phyloP scores from a whole-genome alignment of 1,284 basidiomycete species.

The Exobasidium cylindrosporum region DNA sequence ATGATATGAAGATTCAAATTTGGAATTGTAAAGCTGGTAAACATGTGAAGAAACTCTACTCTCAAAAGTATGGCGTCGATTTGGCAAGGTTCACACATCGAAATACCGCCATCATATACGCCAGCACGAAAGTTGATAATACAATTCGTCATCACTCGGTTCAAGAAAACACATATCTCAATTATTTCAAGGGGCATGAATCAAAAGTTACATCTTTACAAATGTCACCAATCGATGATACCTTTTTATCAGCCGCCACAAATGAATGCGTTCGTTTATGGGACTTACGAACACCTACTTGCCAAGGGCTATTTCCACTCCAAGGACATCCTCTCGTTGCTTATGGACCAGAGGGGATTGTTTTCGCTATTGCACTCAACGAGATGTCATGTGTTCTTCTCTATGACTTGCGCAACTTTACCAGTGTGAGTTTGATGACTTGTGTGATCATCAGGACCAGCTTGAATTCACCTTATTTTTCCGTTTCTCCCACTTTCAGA shows the following conservation, averaged over 20 bases:
- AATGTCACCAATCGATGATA: conserved; percentile 87
- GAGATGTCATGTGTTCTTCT: conserved; percentile 40
- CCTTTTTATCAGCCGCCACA: conserved; percentile 87
- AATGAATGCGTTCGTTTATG: conserved; percentile 95
- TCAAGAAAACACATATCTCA: conserved; percentile 91
- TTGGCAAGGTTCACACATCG: conserved; percentile 92
- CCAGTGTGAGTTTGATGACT: conserved; percentile 62
- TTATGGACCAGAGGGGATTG: conserved; percentile 81
- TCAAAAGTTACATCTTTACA: conserved; percentile 81
- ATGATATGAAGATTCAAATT: conserved; percentile 87
- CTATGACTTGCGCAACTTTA: conserved; percentile 83
- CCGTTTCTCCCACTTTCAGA: conserved; percentile 50
- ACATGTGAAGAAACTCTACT: conserved; percentile 68
- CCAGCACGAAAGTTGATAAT: conserved; percentile 92
- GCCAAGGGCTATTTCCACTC: conserved; percentile 62
- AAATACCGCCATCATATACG: conserved; percentile 76
- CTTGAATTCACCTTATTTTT: background rate
- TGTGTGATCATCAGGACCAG: background rate
- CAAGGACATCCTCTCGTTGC: conserved; percentile 73
- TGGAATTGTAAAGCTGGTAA: conserved; percentile 83
- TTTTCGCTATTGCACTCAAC: conserved; percentile 90
- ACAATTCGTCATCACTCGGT: conserved; percentile 90
- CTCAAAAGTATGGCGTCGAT: conserved; percentile 94
- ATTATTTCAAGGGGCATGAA: conserved; percentile 93
- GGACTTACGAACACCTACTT: conserved; percentile 79